Percentiles rank a stretch among this genome's conserved stretches.
Evolutionary conservation across 2,329 filamentous ascomycete species (phyloP).

Genomic region (Paecilomyces sp.): DNA sequence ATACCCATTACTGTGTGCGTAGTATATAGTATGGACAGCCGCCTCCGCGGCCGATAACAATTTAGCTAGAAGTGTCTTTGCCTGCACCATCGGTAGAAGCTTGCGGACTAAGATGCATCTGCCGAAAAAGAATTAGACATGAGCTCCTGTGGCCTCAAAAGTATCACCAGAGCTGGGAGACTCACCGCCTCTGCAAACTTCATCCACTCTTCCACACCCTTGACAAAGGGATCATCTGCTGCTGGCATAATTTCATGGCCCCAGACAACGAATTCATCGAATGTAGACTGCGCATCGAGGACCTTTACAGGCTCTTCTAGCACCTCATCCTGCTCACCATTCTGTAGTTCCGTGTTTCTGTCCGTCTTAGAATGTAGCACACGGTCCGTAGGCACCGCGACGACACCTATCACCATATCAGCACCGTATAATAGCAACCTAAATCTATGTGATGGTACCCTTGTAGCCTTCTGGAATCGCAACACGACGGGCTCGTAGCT

Average conservation of each 20-base stretch:
- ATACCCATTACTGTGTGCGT: neutral
- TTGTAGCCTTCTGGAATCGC: slow-evolving; percentile 65
- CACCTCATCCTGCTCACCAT: slow-evolving; percentile 40
- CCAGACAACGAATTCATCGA: slow-evolving; percentile 77
- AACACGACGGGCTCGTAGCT: slow-evolving; percentile 61
- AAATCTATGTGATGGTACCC: slow-evolving; percentile 28
- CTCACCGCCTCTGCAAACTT: slow-evolving; percentile 60
- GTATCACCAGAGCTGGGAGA: neutral
- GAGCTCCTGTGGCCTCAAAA: neutral
- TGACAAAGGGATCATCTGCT: slow-evolving; percentile 62
- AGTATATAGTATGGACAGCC: neutral
- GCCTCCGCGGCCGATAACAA: neutral
- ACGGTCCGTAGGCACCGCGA: slow-evolving; percentile 46
- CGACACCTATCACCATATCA: slow-evolving; percentile 41
- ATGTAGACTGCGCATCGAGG: slow-evolving; percentile 58
- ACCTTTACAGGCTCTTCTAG: slow-evolving; percentile 46
- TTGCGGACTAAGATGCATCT: neutral
- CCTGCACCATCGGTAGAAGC: neutral
- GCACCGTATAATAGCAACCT: neutral
- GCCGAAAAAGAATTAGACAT: neutral
- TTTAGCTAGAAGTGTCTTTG: neutral
- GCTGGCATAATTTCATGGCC: slow-evolving; percentile 64
- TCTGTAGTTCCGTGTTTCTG: slow-evolving; percentile 30
- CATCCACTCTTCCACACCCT: slow-evolving; percentile 75
- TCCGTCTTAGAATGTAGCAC: slow-evolving; percentile 15